Base-by-base conservation (phyloP, 345 rosid genomes). In the Melaleuca quinquenervia region DNA sequence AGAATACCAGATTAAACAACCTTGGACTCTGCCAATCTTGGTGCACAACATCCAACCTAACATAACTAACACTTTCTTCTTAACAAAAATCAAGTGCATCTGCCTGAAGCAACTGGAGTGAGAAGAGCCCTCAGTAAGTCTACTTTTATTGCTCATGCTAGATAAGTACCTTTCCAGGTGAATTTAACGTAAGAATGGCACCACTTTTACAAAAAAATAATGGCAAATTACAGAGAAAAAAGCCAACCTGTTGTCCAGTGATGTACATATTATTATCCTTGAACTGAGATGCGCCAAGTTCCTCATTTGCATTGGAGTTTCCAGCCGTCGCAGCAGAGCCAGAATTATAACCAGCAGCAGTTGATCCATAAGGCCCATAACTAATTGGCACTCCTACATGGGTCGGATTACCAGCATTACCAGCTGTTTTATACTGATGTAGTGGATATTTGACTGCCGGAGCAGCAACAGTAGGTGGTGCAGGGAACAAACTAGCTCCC, bases 401-500 rank as follows among this genome's bases (percentile, higher is more conserved):
- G 64, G 93, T 82, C 83, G 96, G 84, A 85, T 91, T 96, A 83
- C 95, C 96, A 18, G 94, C 52, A 89, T 92, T 94, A 84, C 86
- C 87, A 87, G 97, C 98, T 29, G 98, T 93, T 91, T 95, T 95
- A 91, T 91, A 95, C 85, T 95, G 98, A 13, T 94, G 96, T 85
- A 95, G 90, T 15, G 98, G 86, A 89, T 93, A 94, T 90, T 96
- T 96, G 85, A 94, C 93, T 76, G 96, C 98, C 12, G 93, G 48
- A 18, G 94, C 91, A 90, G 94, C 91, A 32, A 92, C 93, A 83
- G 94, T 88, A 85, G 93, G 96, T 88, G 94, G 89, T 80, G 95
- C 88, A 84, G 95, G 96, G 90, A 94, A 96, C 36, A 95, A 90
- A 85, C 91, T 84, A 76, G 96, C 95, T 84, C 93, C 93, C 87